phyloP scores from a whole-genome alignment of 164 flowering plant species.

The Paratinospora sagittata region DNA sequence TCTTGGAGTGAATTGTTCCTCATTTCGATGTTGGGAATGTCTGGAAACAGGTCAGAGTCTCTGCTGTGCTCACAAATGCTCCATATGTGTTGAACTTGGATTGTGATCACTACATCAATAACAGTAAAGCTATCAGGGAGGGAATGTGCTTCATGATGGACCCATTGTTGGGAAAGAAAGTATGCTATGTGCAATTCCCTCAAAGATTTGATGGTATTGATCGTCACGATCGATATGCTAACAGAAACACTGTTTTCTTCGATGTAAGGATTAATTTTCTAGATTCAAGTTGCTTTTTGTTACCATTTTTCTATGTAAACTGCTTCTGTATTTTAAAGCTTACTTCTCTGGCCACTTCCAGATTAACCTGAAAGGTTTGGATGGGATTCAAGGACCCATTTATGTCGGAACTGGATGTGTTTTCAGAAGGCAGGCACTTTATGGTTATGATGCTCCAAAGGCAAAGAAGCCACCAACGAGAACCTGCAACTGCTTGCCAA shows the following conservation, averaged over 20 bases:
- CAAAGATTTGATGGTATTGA: conserved; percentile 68
- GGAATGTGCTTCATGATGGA: conserved; percentile 83
- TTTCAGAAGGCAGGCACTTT: conserved; percentile 62
- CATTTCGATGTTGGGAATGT: conserved; percentile 8
- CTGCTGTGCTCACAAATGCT: conserved; percentile 63
- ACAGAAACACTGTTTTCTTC: conserved; percentile 54
- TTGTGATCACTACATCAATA: conserved; percentile 77
- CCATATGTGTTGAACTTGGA: conserved; percentile 63
- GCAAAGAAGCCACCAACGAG: conserved; percentile 42
- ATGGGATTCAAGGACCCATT: conserved; percentile 84
- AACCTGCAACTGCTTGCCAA: conserved; percentile 61
- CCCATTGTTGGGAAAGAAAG: conserved; percentile 47
- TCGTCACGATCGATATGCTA: conserved; percentile 51
- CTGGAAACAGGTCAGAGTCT: conserved; percentile 52
- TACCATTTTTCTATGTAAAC: neutral
- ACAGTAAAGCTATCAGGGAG: conserved; percentile 65
- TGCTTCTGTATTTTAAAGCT: neutral
- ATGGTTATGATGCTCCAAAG: conserved; percentile 62
- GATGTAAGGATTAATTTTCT: conserved; percentile 40
- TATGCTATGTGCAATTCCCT: conserved; percentile 67
- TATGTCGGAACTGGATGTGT: conserved; percentile 79
- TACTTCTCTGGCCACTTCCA: conserved; percentile 13
- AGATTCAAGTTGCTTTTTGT: neutral
- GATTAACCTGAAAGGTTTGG: conserved; percentile 80
- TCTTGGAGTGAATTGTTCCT: neutral